Conservation (phyloP, 1,284 basidiomycete species). For the Afroboletus lepidellus region DNA sequence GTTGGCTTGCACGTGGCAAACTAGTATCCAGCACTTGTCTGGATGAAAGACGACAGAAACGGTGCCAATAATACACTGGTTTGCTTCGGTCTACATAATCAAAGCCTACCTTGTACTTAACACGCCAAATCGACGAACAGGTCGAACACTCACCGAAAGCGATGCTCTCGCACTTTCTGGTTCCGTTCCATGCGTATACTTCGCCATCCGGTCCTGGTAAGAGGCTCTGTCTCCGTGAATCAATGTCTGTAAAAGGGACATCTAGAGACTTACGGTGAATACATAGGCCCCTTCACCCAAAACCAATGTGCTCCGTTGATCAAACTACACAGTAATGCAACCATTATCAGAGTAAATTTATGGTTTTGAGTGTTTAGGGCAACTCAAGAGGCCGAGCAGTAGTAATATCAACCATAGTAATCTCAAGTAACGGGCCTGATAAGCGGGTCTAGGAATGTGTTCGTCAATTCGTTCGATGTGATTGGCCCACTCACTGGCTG, state of each 20-base stretch:
- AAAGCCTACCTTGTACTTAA: not conserved
- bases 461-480: not conserved
- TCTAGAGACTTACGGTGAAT: not conserved
- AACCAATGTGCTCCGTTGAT: not conserved
- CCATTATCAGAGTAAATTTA: not conserved
- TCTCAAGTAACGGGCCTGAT: not conserved
- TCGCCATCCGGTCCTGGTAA: not conserved
- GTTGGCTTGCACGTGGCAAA: not conserved
- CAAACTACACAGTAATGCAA: not conserved
- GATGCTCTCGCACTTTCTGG: rapidly evolving
- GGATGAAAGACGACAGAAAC: not conserved
- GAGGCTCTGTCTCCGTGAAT: not conserved
- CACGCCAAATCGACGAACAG: not conserved
- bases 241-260: not conserved
- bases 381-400: not conserved
- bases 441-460: not conserved
- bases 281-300: not conserved
- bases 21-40: not conserved
- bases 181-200: too few relatives aligned
- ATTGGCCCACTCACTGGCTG: not conserved
- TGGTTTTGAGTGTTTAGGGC: not conserved
- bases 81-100: not conserved
- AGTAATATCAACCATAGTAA: not conserved
- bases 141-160: not conserved
- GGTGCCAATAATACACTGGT: not conserved